phyloP scores from a whole-genome alignment of 768 basidiomycete genomes.

The Amanita exitialis region DNA sequence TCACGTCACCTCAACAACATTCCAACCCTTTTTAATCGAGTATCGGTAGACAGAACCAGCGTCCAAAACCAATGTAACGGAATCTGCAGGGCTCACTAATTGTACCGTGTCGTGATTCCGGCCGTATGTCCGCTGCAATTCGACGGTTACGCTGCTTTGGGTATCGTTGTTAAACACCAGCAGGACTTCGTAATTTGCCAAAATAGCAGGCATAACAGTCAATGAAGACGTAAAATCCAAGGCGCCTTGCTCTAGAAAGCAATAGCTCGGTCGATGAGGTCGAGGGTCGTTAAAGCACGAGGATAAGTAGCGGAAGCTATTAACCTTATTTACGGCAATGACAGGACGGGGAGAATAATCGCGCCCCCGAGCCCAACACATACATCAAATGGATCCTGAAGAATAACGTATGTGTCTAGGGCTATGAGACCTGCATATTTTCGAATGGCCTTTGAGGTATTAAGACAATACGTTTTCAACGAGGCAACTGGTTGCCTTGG shows the following conservation, averaged over 20 bases:
- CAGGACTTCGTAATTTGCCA: slow-evolving; percentile 53
- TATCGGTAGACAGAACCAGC: slow-evolving; percentile 63
- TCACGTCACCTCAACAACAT: slow-evolving; percentile 63
- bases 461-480: not conserved
- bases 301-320: slow-evolving; percentile 8
- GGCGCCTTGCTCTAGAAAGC: slow-evolving; percentile 5
- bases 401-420: not conserved
- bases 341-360: not conserved
- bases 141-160: slow-evolving; percentile 50
- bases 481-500: not conserved
- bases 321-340: slow-evolving; percentile 2
- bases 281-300: slow-evolving; percentile 7
- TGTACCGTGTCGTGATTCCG: slow-evolving; percentile 41
- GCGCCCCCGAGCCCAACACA: not conserved
- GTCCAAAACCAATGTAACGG: slow-evolving; percentile 56
- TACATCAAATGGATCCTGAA: not conserved
- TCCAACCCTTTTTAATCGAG: slow-evolving; percentile 53
- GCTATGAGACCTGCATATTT: too few relatives aligned
- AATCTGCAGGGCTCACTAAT: slow-evolving; percentile 51
- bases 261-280: slow-evolving; percentile 2
- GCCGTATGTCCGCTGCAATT: slow-evolving; percentile 57
- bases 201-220: slow-evolving; percentile 44
- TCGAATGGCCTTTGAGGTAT: not conserved
- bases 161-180: slow-evolving; percentile 67
- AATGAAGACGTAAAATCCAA: slow-evolving; percentile 16